Base-by-base conservation (phyloP, 257 asterid genomes). In the Gynochthodes officinalis region DNA sequence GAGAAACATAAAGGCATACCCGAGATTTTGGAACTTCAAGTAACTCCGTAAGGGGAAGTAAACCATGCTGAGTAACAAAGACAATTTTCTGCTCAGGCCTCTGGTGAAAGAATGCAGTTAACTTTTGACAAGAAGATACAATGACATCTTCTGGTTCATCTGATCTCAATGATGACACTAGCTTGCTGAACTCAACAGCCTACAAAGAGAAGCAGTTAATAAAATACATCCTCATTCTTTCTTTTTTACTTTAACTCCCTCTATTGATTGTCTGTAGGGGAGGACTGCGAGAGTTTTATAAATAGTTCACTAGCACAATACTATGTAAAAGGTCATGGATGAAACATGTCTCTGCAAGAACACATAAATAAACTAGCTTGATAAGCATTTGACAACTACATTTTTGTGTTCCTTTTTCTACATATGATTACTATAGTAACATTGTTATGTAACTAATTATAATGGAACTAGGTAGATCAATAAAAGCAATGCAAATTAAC, bases 161-260 rank as follows among this genome's bases (percentile, higher is more conserved):
- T 73, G 96, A 93, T 86, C 97, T 90, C 79, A 95, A 80, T 21
- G 89, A 90, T 62, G 98, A 89, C 75, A 90, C 97, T 70, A 92
- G 82, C 82, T 81, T 92, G 93, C 88, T 82, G 78, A 92, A 95
- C 75, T 95, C 99, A 23, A 95, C 99, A 27, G 97, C 98, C 99
- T 95, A 81, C 33, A 65, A 32, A n/a, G 55, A 52, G 37, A 62
- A 64, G 43, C 50, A 54, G 23, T 14, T 12, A 35, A 64, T 60
- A 52, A 68, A 37, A 32, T 48, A n/a, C 49, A 33, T 14, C 14
- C 39, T 43, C 44, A 61, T 23, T 69, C 11, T 9, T 35, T 12
- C 6, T 42, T 65, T 39, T 15, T 21, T 74, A 27, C 28, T 40
- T 9, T 13, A 40, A 59, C 40, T 33, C 25, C 1, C 25, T 11